Evolutionary conservation across 2,329 filamentous ascomycete genomes (phyloP), one percentile per base, ranked within the genome.

Genomic region (Colletotrichum noveboracense): DNA sequence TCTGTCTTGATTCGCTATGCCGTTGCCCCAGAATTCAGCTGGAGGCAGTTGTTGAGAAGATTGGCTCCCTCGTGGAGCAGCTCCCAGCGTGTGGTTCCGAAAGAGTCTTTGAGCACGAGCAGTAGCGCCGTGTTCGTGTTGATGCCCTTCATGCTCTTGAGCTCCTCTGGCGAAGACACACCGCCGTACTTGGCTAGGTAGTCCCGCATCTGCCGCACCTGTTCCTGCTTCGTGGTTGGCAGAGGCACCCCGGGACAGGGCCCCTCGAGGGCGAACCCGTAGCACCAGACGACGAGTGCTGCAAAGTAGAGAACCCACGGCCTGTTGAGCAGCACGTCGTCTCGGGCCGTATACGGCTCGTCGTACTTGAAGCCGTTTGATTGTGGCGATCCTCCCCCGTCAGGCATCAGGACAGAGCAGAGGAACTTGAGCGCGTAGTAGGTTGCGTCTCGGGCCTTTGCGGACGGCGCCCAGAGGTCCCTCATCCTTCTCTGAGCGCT

Each of bases 231-330:
- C 1, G 88, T 93, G 48, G 83, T 84, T 71, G 94, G 91, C 24
- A 86, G 85, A 79, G 85, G 89, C 66, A 85, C 81, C 6, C 84
- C 85, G 8, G 89, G 86, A 73, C 94, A 91, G 0, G 95, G 91
- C 0, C 97, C 97, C 79, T 98, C 97, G 24, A 98, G 87, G 0
- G 96, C 96, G 82, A 93, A 98, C 4, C 96, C 96, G 80, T 98
- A 99, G 76, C 93, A 95, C 97, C 97, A 99, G 1, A 98, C 94
- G 26, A 98, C 95, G 16, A 99, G 89, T 1, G 93, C 93, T 1
- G 97, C 95, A 82, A 98, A 97, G 85, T 98, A 99, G 67, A 98
- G 88, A 13, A 98, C 96, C 96, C 97, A 99, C 0, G 96, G 95
- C 18, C 97, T 90, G 81, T 98, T 98, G 75, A 98, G 90, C 3